Conservation (phyloP, 352 stramenopile species). For the Phytopythium vexans region DNA sequence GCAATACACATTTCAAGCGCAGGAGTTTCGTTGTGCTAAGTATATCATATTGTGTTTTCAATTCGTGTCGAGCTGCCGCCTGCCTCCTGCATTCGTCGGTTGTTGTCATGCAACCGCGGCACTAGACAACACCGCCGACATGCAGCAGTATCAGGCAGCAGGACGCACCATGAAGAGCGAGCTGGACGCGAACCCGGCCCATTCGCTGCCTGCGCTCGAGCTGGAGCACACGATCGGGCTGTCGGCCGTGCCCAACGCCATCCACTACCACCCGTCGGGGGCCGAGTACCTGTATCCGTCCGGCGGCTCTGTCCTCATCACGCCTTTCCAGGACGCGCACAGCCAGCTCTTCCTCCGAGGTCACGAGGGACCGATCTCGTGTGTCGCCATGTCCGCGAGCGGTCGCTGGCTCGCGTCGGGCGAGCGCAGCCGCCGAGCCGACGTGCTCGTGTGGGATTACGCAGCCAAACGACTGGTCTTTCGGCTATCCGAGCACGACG, state of each 20-base stretch:
- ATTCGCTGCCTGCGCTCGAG: conserved; percentile 47
- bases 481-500: conserved; percentile 89
- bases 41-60: no score
- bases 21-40: no score
- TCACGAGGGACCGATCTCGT: conserved; percentile 80
- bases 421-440: conserved; percentile 71
- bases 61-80: conserved; percentile 12
- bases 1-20: no score
- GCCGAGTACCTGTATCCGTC: conserved; percentile 85
- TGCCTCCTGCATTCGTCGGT: background rate
- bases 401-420: conserved; percentile 85
- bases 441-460: conserved; percentile 92
- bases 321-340: conserved; percentile 70
- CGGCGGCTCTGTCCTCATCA: conserved; percentile 85
- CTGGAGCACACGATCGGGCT: conserved; percentile 93
- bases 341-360: conserved; percentile 84
- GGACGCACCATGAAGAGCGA: background rate
- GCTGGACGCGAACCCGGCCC: background rate
- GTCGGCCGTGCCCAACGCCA: conserved; percentile 69
- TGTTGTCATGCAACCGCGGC: no score
- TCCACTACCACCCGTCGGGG: conserved; percentile 83
- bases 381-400: conserved; percentile 70
- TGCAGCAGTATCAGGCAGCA: background rate
- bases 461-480: conserved; percentile 62
- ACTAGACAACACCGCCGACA: no score